Percentiles rank a stretch among this genome's conserved stretches.
Evolutionary conservation across 2,329 filamentous ascomycete species (phyloP).

Genomic region (Colletotrichum viniferum): DNA sequence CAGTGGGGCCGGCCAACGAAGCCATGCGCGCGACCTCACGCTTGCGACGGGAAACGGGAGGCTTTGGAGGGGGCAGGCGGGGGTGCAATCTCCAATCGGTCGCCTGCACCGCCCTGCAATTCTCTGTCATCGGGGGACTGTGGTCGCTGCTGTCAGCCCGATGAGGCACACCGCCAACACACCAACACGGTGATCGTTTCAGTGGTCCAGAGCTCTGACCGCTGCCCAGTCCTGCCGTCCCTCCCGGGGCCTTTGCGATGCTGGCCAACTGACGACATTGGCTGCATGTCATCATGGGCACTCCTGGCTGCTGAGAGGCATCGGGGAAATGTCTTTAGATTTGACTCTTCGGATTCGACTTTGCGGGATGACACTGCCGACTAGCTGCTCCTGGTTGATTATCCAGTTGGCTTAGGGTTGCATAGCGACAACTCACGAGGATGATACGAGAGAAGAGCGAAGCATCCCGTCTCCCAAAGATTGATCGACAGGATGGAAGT

Average conservation of each 20-base stretch:
- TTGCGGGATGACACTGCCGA: not conserved
- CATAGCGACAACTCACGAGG: not conserved
- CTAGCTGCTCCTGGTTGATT: not conserved
- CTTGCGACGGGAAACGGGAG: not conserved
- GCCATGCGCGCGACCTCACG: not conserved
- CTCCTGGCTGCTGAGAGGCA: not conserved
- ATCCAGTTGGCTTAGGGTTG: not conserved
- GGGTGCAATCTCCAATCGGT: not conserved
- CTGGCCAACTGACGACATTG: not conserved
- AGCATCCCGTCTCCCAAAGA: not conserved
- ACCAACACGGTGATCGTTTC: slow-evolving; percentile 17
- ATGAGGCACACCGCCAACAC: not conserved
- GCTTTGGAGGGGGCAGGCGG: not conserved
- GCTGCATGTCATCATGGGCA: not conserved
- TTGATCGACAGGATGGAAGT: not conserved
- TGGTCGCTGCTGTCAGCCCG: slow-evolving; percentile 4
- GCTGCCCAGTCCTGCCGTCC: not conserved
- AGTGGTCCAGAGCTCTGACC: slow-evolving; percentile 11
- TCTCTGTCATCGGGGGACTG: not conserved
- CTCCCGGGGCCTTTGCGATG: not conserved
- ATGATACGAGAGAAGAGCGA: not conserved
- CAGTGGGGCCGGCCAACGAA: not conserved
- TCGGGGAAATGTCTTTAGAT: not conserved
- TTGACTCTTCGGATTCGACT: not conserved
- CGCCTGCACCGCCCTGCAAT: not conserved